These are phyloP conservation scores for Tulasnella sp. DNA, from an alignment of 768 basidiomycete species.

Conservation along the genomic window DNA sequence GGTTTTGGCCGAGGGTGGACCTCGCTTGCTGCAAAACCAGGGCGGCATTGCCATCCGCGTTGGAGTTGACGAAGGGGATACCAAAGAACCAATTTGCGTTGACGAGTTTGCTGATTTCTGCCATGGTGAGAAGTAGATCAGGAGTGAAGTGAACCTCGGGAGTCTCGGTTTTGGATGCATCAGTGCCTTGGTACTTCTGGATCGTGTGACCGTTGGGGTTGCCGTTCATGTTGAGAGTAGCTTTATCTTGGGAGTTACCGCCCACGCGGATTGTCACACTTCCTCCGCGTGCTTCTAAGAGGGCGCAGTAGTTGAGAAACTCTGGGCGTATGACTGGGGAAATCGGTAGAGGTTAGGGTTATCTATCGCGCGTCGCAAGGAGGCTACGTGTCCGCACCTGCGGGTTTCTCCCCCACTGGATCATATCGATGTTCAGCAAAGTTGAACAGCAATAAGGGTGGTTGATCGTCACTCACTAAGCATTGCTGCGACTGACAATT, in stretches of 20 bases:
- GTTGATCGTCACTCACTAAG: slow-evolving; percentile 39
- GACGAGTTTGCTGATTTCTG: slow-evolving; percentile 55
- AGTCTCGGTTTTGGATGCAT: slow-evolving; percentile 50
- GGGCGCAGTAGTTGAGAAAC: slow-evolving; percentile 50
- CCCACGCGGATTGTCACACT: slow-evolving; percentile 47
- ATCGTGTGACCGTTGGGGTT: slow-evolving; percentile 17
- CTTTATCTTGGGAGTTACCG: slow-evolving; percentile 52
- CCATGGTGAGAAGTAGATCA: slow-evolving; percentile 64
- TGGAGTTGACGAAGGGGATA: slow-evolving; percentile 33
- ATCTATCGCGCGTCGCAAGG: background rate
- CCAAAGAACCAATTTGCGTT: slow-evolving; percentile 61
- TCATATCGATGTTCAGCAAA: background rate
- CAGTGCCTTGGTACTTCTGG: slow-evolving; percentile 11
- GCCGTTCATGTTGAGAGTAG: slow-evolving; percentile 12
- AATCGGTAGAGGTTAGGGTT: background rate
- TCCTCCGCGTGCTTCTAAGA: slow-evolving; percentile 44
- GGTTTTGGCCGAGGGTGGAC: slow-evolving; percentile 56
- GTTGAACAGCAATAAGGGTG: too few relatives aligned
- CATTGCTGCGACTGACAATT: slow-evolving; percentile 59
- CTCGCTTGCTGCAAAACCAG: slow-evolving; percentile 43
- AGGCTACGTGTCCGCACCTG: background rate
- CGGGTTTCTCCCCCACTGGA: slow-evolving; percentile 10
- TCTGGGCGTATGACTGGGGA: slow-evolving; percentile 38
- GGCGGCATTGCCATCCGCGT: slow-evolving; percentile 24
- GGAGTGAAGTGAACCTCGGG: slow-evolving; percentile 60